Base-by-base conservation (phyloP, 352 stramenopile species). In the Globisporangium nodosum region DNA sequence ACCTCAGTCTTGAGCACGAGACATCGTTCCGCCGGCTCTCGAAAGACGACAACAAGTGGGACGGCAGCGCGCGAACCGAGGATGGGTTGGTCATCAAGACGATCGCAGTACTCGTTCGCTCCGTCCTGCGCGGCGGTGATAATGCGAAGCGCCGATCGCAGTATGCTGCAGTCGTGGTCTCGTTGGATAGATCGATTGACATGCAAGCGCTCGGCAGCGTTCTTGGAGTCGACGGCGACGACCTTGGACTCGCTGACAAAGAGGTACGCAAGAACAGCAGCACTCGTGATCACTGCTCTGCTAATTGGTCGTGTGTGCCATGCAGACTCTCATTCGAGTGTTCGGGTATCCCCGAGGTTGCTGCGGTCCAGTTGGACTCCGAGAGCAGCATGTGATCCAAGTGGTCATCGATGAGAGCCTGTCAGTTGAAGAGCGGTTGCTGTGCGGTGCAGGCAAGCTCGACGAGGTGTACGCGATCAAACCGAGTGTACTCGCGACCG, bases 301-400 rank as follows among this genome's bases (percentile, higher is more conserved):
- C 8, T 54, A n/a, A 16, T 37, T 63, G 31, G 31, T 47, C 15
- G 39, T 37, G 46, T n/a, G 21, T 30, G 12, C 20, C 12, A 30
- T 57, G 20, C 49, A 86, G 73, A 85, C 73, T 4, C 59, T 91
- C 16, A 49, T 88, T 43, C 71, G 72, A 24, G 72, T 88, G 11
- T 91, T 91, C 65, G 81, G 81, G 4, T 91, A 87, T 50, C 47
- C 64, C 8, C 73, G 76, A 30, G 81, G 81, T n/a, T 81, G 68
- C 45, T 68, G 88, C 39, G 81, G 81, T 3, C 81, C 81, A 9
- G 66, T 91, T 33, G 81, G 81, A 1, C 63, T 91, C 16, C 76
- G 81, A 24, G 63, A 85, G 48, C 74, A 87, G 39, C 35, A 64
- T 3, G 56, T 37, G 0, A 72, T 83, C n/a, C 65, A 54, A n/a